Base-by-base conservation (phyloP, 768 basidiomycete genomes). In the Rhizopogon roseolus region DNA sequence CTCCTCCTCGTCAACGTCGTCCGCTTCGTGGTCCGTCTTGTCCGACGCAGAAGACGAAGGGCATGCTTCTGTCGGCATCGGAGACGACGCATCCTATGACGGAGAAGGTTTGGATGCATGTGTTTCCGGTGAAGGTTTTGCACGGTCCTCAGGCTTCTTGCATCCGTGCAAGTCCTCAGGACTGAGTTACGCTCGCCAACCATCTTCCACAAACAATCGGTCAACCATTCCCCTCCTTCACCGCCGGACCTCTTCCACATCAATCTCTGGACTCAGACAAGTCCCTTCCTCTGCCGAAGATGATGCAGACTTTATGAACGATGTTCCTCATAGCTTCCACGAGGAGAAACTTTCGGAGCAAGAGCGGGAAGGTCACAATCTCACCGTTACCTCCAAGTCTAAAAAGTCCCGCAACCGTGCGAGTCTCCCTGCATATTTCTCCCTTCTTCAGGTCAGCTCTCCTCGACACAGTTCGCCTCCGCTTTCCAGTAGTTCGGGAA, bases 401-500 rank as follows among this genome's bases (percentile, higher is more conserved):
- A 81, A 74, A 70, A 76, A 74, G 54, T 74, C 69, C 60, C 83
- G 81, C 61, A 86, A 83, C 66, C 85, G 88, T 65, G 82, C 83
- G 42, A 86, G 83, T 65, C 78, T 90, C 28, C 88, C 88, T 19
- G 80, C 85, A 17, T 88, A 82, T 68, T 90, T 90, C 66, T 88
- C 86, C 44, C 75, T 88, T 54, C 76, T 90, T 38, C 80, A 83
- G 64, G 72, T 82, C 59, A 71, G 69, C 58, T 76, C 75, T 46
- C 68, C 61, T 54, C 72, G 42, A 74, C 81, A 50, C 71, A 77
- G 36, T 48, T 62, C 59, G 52, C 77, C 52, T 17, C 60, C 49
- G 41, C 56, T 57, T 37, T 74, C 79, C 9, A 73, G 75, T 46
- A 77, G 79, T 42, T 80, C 81, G 44, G 74, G 68, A 37, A 69